phyloP scores from a whole-genome alignment of 345 rosid genomes.

The Gossypium rotundifolium region DNA sequence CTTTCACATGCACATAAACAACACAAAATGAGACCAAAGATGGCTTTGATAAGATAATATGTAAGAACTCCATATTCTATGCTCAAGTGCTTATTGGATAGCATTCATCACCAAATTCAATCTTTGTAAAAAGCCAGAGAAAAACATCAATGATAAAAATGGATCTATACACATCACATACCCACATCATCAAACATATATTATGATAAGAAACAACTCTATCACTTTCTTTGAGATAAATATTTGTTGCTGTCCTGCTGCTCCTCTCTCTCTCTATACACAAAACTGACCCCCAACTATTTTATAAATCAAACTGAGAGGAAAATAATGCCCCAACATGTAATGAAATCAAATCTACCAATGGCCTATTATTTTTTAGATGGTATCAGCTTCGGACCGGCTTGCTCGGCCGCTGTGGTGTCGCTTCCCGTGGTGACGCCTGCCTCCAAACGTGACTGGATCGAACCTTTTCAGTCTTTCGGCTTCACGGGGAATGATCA shows the following conservation, averaged over 20 bases:
- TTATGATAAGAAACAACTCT: background rate
- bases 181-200: constrained; percentile 15
- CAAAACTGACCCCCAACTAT: constrained; percentile 21
- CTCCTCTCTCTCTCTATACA: constrained; percentile 32
- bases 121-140: background rate
- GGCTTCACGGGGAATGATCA: constrained; percentile 51
- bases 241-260: background rate
- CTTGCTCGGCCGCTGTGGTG: constrained; percentile 36
- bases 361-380: constrained; percentile 9
- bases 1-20: background rate
- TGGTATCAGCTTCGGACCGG: constrained; percentile 9
- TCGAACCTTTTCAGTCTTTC: constrained; percentile 54
- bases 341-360: background rate
- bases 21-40: background rate
- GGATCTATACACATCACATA: constrained; percentile 37
- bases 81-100: constrained; percentile 16
- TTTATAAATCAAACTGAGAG: constrained; percentile 4
- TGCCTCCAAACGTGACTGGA: constrained; percentile 75
- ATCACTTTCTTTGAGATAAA: background rate
- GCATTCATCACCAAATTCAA: constrained; percentile 30
- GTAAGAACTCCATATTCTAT: background rate
- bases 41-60: background rate
- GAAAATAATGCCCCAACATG: background rate
- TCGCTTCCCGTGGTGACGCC: constrained; percentile 44
- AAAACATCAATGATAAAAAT: constrained; percentile 25